These are phyloP conservation scores for Ajuga chamaepitys DNA, from an alignment of 257 asterid genomes.

Conservation along the genomic window DNA sequence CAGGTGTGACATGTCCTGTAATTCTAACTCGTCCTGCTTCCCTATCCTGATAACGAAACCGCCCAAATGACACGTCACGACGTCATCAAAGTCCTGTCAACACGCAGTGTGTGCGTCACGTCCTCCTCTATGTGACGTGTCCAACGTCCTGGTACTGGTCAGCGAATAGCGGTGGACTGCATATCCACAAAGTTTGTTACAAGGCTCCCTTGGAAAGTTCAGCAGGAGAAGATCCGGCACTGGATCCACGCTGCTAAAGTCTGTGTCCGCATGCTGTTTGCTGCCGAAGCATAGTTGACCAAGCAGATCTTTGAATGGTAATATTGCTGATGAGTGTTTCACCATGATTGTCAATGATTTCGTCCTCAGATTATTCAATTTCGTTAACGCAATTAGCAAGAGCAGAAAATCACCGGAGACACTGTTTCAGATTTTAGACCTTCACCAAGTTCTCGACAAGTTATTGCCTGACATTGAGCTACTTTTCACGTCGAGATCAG, in stretches of 20 bases:
- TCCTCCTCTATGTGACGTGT: too few relatives aligned
- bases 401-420: conserved; percentile 62
- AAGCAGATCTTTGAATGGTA: conserved; percentile 46
- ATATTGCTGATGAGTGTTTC: conserved; percentile 46
- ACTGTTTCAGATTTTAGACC: conserved; percentile 67
- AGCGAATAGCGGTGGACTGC: too few relatives aligned
- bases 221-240: conserved; percentile 52
- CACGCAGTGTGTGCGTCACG: too few relatives aligned
- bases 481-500: conserved; percentile 48
- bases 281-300: conserved; percentile 48
- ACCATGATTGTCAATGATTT: conserved; percentile 57
- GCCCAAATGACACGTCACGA: too few relatives aligned
- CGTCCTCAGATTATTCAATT: conserved; percentile 54
- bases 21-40: too few relatives aligned
- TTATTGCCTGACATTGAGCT: conserved; percentile 46
- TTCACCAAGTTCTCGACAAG: conserved; percentile 44
- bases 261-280: conserved; percentile 45
- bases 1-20: too few relatives aligned
- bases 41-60: too few relatives aligned
- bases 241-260: conserved; percentile 66
- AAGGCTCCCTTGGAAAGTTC: conserved; percentile 47
- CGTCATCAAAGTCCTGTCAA: too few relatives aligned
- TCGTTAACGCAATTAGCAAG: conserved; percentile 64
- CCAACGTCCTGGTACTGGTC: too few relatives aligned
- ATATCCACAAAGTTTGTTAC: too few relatives aligned